Conservation (phyloP, 2,329 filamentous ascomycete species). For the Thyridium curvatum region DNA sequence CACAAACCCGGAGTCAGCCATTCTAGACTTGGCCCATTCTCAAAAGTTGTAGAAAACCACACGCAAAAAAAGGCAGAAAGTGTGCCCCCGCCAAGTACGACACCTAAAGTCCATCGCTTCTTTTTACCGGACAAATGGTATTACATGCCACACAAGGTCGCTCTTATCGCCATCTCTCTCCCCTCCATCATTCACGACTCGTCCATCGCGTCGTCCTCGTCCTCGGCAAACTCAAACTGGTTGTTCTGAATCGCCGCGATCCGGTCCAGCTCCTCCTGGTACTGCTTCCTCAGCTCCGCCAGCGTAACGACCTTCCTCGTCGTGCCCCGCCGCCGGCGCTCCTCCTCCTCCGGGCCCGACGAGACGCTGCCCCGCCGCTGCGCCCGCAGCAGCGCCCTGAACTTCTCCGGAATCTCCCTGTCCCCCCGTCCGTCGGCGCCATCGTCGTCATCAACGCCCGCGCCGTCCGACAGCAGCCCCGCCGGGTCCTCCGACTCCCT, state of each 20-base stretch:
- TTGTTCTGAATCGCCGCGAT: constrained; percentile 84
- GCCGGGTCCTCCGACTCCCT: not conserved
- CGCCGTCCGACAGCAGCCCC: constrained; percentile 1
- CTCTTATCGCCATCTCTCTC: not conserved
- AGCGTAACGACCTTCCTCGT: constrained; percentile 79
- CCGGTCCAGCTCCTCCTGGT: constrained; percentile 83
- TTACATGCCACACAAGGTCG: too few relatives aligned
- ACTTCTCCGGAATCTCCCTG: constrained; percentile 5
- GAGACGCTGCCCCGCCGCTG: constrained; percentile 14
- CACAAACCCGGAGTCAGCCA: too few relatives aligned
- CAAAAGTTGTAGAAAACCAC: too few relatives aligned
- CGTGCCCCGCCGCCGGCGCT: constrained; percentile 6
- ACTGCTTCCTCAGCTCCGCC: constrained; percentile 80
- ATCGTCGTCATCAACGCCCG: not conserved
- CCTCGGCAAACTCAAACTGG: constrained; percentile 69
- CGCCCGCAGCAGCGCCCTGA: constrained; percentile 5
- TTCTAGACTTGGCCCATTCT: too few relatives aligned
- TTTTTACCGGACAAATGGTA: too few relatives aligned
- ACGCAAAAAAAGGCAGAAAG: too few relatives aligned
- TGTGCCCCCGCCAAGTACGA: too few relatives aligned
- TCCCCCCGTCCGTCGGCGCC: constrained; percentile 3
- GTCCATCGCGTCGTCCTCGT: constrained; percentile 47
- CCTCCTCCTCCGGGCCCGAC: constrained; percentile 11
- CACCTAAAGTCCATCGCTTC: too few relatives aligned
- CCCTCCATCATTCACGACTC: constrained; percentile 25